phyloP scores from a whole-genome alignment of 768 basidiomycete species.

The Trametes meyenii region DNA sequence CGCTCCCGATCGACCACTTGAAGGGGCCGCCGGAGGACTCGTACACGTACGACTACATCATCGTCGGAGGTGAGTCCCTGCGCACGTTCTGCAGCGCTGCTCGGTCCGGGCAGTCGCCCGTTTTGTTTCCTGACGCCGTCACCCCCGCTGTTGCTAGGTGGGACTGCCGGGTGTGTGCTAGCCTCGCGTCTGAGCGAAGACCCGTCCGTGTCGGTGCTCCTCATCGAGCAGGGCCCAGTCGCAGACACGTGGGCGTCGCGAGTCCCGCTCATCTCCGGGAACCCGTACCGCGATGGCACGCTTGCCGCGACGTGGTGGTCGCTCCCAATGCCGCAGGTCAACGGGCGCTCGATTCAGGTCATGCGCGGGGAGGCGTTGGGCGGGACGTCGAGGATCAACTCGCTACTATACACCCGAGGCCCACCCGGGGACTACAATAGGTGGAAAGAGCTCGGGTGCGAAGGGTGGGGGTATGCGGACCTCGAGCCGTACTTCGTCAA shows the following conservation, averaged over 20 bases:
- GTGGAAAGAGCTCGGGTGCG: slow-evolving; percentile 35
- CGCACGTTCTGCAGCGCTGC: not conserved
- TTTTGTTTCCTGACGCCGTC: too few relatives aligned
- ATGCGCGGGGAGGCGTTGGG: slow-evolving; percentile 40
- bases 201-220: slow-evolving; percentile 49
- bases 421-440: slow-evolving; percentile 36
- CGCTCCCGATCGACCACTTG: not conserved
- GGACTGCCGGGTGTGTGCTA: slow-evolving; percentile 61
- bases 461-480: slow-evolving; percentile 41
- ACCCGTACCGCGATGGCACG: slow-evolving; percentile 13
- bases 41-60: slow-evolving; percentile 19
- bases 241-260: slow-evolving; percentile 17
- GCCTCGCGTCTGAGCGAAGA: slow-evolving; percentile 61
- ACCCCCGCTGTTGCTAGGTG: slow-evolving; percentile 28
- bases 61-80: slow-evolving; percentile 6
- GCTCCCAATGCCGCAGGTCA: slow-evolving; percentile 6
- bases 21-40: not conserved
- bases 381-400: slow-evolving; percentile 50
- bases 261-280: slow-evolving; percentile 7
- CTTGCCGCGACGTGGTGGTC: slow-evolving; percentile 12
- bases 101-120: not conserved
- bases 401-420: slow-evolving; percentile 33
- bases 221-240: slow-evolving; percentile 54
- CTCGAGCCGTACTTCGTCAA: slow-evolving; percentile 40
- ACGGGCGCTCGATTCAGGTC: slow-evolving; percentile 7